A percentile compares a stretch with the other conserved stretches of the same genome.
phyloP scores from a whole-genome alignment of 2,329 filamentous ascomycete genomes.

The Colletotrichum magnum region DNA sequence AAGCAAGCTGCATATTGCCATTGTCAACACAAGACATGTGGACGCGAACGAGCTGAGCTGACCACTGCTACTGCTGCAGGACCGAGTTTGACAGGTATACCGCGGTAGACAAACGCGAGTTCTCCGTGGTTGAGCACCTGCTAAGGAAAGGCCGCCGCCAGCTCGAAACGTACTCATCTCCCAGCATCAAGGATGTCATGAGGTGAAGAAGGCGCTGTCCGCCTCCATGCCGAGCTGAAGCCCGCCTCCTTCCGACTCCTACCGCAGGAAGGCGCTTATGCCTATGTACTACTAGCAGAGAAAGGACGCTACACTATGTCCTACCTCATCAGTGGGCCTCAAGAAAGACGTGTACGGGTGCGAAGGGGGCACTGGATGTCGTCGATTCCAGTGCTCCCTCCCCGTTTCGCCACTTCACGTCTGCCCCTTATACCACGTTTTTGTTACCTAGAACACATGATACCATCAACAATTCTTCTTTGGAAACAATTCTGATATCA shows the following conservation, averaged over 20 bases:
- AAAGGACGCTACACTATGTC: background rate
- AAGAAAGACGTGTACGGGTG: background rate
- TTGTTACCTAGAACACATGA: conserved; percentile 40
- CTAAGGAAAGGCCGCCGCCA: conserved; percentile 86
- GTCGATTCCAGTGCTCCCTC: background rate
- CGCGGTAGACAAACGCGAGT: conserved; percentile 84
- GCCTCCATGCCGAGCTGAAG: background rate
- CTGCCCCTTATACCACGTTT: conserved; percentile 32
- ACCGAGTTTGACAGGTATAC: conserved; percentile 82
- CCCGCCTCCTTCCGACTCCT: background rate
- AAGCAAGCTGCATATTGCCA: conserved; percentile 48
- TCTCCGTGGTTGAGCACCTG: conserved; percentile 87
- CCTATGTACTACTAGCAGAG: conserved; percentile 1
- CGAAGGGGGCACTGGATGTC: no score
- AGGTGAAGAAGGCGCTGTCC: conserved; percentile 46
- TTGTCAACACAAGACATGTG: background rate
- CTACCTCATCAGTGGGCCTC: background rate
- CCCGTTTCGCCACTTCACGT: conserved; percentile 29
- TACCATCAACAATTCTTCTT: conserved; percentile 44
- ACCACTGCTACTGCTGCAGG: conserved; percentile 56
- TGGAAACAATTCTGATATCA: conserved; percentile 44
- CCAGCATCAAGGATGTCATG: conserved; percentile 83
- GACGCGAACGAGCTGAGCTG: conserved; percentile 1
- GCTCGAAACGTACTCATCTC: conserved; percentile 84
- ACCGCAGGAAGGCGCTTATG: background rate